Percentiles rank a stretch among this genome's conserved stretches.
Evolutionary conservation across 1,284 basidiomycete genomes (phyloP).

Genomic region (Cryptococcus wingfieldii): DNA sequence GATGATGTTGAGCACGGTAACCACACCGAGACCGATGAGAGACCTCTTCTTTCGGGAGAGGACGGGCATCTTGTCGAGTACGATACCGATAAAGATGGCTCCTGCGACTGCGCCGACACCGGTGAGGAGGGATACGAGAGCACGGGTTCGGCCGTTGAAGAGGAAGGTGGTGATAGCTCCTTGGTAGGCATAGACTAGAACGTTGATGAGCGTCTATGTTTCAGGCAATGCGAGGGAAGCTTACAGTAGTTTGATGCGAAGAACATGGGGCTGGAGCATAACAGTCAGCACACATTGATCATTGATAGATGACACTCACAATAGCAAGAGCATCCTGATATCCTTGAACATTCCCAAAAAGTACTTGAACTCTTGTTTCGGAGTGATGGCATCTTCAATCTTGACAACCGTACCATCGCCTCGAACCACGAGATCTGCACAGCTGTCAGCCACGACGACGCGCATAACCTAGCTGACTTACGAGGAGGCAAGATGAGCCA

Average conservation of each 20-base stretch:
- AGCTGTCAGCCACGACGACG: neutral
- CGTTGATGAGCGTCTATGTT: neutral
- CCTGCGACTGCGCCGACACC: slow-evolving; percentile 40
- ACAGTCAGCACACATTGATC: neutral
- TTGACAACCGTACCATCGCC: slow-evolving; percentile 38
- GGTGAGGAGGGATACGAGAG: slow-evolving; percentile 32
- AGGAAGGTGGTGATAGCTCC: slow-evolving; percentile 33
- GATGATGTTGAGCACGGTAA: slow-evolving; percentile 25
- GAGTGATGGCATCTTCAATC: slow-evolving; percentile 17
- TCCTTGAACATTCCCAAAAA: slow-evolving; percentile 34
- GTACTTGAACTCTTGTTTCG: slow-evolving; percentile 27
- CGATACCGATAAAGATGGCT: slow-evolving; percentile 37
- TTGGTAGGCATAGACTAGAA: slow-evolving; percentile 37
- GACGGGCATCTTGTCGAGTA: slow-evolving; percentile 37
- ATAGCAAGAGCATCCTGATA: slow-evolving; percentile 34
- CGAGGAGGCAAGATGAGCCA: slow-evolving; percentile 40
- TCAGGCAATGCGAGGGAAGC: neutral
- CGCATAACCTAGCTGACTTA: slow-evolving; percentile 3
- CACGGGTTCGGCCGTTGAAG: slow-evolving; percentile 39
- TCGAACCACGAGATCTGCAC: slow-evolving; percentile 29
- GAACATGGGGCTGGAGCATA: slow-evolving; percentile 28
- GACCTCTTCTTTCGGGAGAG: slow-evolving; percentile 28
- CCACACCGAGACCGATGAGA: slow-evolving; percentile 25
- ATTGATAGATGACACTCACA: slow-evolving; percentile 9
- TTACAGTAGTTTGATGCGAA: slow-evolving; percentile 38